Conservation (phyloP, 352 stramenopile genomes). For the Globisporangium paddicum region DNA sequence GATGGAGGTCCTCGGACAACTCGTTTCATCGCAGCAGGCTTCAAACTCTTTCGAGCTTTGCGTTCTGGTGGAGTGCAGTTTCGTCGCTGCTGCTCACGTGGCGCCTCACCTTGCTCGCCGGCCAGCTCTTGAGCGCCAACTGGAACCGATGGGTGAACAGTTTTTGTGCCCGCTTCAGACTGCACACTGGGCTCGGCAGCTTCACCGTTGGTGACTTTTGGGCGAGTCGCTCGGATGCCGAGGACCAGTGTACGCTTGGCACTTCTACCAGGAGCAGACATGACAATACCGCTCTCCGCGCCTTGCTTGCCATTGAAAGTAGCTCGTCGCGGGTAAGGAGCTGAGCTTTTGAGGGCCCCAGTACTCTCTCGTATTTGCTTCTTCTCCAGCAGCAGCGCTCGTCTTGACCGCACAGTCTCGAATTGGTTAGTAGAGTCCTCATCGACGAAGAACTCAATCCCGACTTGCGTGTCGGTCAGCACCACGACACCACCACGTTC, state of each 20-base stretch:
- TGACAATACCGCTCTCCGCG: not conserved
- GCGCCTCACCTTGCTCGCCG: not conserved
- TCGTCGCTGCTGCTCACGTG: not conserved
- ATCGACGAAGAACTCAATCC: constrained; percentile 8
- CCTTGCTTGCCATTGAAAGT: constrained; percentile 1
- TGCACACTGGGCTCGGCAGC: not conserved
- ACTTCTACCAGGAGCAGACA: not conserved
- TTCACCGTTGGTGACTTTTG: not conserved
- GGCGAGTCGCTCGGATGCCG: not conserved
- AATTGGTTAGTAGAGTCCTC: constrained; percentile 16
- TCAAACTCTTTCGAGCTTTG: not conserved
- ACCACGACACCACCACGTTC: constrained; percentile 17
- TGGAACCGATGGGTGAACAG: not conserved
- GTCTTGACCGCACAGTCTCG: constrained; percentile 27
- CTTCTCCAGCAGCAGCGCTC: constrained; percentile 21
- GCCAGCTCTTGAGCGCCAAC: not conserved
- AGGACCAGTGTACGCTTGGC: constrained; percentile 6
- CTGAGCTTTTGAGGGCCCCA: not conserved
- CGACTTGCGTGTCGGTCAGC: constrained; percentile 13
- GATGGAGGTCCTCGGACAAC: not conserved
- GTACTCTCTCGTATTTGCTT: constrained; percentile 12
- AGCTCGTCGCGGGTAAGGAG: not conserved
- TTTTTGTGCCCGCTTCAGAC: not conserved
- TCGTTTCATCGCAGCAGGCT: not conserved
- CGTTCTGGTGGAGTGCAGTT: not conserved